Evolutionary conservation across 2,329 filamentous ascomycete genomes (phyloP), one percentile per base, ranked within the genome.

Genomic region (Aureobasidium sp.): DNA sequence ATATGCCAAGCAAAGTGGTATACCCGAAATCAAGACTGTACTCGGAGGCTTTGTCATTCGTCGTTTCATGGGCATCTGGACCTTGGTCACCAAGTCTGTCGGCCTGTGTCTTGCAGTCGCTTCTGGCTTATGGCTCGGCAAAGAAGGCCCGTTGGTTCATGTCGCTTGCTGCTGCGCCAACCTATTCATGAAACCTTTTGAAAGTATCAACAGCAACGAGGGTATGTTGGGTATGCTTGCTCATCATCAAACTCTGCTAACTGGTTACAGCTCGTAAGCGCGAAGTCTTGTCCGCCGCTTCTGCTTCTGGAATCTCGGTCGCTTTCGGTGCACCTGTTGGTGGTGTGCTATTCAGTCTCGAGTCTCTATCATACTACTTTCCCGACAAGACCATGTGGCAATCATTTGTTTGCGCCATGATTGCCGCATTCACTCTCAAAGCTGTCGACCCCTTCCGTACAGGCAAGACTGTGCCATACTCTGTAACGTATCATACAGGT

Each of bases 311-410:
- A 42, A 96, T 97, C 44, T 96, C 91, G 1, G 92, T 97, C 31
- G 92, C 92, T 48, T 97, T 97, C 73, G 92, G 92, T 34, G 90
- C 92, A 6, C 92, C 92, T 9, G 96, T 97, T 62, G 94, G 93
- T 12, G 93, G 93, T 51, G 93, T 97, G 25, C 78, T 97, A 22
- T 97, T 97, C 79, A 95, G 90, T 75, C 83, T 97, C n/a, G 93
- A 96, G 84, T 91, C 96, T 82, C 80, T 97, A 2, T 96, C 91
- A 0, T 97, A 97, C 74, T 97, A 97, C 75, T 97, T 97, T 68
- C 93, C 94, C 0, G 93, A 97, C 76, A 97, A 97, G 76, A 97
- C 94, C 11, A 97, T 99, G 94, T 99, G 94, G 94, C 94, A 97
- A 74, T 96, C 91, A 70, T 99, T 99, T 71, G 94, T 99, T 44